Percentiles rank a stretch among this genome's conserved stretches.
phyloP scores from a whole-genome alignment of 345 rosid genomes.

The Balakata baccata region DNA sequence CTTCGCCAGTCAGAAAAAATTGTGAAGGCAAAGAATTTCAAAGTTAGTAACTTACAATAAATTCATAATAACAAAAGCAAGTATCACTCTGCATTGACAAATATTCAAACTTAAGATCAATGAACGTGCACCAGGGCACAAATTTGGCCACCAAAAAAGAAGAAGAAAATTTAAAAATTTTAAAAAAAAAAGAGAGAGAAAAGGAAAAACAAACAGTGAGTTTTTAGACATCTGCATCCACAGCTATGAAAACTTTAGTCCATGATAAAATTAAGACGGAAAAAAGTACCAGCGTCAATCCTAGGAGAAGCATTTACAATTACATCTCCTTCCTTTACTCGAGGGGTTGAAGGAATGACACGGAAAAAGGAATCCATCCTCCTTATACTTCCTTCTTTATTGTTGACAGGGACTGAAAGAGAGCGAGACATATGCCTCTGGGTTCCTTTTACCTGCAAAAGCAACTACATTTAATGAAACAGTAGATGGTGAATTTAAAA shows the following conservation, averaged over 20 bases:
- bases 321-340: conserved; percentile 57
- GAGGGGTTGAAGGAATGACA: conserved; percentile 77
- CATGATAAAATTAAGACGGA: background rate
- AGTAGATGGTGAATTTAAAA: background rate
- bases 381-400: conserved; percentile 58
- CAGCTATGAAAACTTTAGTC: background rate
- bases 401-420: conserved; percentile 71
- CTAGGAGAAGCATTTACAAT: conserved; percentile 36
- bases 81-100: background rate
- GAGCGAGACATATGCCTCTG: conserved; percentile 58
- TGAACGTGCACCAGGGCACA: background rate
- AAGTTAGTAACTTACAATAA: background rate
- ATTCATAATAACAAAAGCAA: background rate
- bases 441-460: conserved; percentile 57
- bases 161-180: too few species aligned
- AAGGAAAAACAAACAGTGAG: background rate
- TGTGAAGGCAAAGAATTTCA: background rate
- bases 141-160: background rate
- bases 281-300: conserved; percentile 42
- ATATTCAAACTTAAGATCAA: background rate
- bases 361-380: conserved; percentile 92
- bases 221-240: background rate
- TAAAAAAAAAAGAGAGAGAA: too few species aligned
- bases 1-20: background rate
- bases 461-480: conserved; percentile 2